These are phyloP conservation scores for Micractinium sp. DNA, from an alignment of 139 green algal genomes.

Conservation along the genomic window DNA sequence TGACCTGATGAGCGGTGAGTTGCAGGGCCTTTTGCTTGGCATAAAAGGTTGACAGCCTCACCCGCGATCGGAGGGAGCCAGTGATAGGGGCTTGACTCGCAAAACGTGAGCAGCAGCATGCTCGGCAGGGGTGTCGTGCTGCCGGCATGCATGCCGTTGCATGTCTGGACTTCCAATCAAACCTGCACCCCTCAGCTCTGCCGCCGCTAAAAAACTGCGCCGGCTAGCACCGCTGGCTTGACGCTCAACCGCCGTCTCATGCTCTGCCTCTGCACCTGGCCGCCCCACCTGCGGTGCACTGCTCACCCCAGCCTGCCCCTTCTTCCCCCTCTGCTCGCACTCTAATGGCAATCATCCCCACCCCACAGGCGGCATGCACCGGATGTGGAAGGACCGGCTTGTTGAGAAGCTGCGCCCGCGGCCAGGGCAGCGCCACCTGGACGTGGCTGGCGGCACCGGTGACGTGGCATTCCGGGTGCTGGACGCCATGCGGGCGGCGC, in stretches of 20 bases:
- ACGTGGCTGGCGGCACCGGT: slow-evolving; percentile 97
- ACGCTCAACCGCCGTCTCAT: too few relatives aligned
- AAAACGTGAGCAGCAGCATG: too few relatives aligned
- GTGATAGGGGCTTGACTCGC: too few relatives aligned
- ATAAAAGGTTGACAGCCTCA: not conserved
- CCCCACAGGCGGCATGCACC: slow-evolving; percentile 80
- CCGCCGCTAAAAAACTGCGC: too few relatives aligned
- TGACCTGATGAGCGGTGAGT: slow-evolving; percentile 93
- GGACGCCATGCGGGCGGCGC: slow-evolving; percentile 65
- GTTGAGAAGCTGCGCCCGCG: slow-evolving; percentile 83
- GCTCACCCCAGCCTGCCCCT: not conserved
- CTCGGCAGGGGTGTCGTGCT: too few relatives aligned
- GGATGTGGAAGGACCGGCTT: slow-evolving; percentile 96
- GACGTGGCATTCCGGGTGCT: slow-evolving; percentile 91
- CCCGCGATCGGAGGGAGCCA: too few relatives aligned
- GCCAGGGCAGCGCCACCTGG: slow-evolving; percentile 91
- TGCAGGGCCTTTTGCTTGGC: not conserved
- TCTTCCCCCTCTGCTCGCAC: too few relatives aligned
- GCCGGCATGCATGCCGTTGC: too few relatives aligned
- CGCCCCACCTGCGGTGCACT: not conserved
- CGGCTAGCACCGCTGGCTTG: too few relatives aligned
- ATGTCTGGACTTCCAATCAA: too few relatives aligned
- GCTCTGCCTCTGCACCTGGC: not conserved
- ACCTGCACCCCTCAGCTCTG: not conserved
- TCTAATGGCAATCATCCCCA: not conserved